A percentile compares a stretch with the other conserved stretches of the same genome.
These are phyloP conservation scores for Tolypocladium paradoxum DNA, from an alignment of 2,329 filamentous ascomycete species.

Conservation along the genomic window DNA sequence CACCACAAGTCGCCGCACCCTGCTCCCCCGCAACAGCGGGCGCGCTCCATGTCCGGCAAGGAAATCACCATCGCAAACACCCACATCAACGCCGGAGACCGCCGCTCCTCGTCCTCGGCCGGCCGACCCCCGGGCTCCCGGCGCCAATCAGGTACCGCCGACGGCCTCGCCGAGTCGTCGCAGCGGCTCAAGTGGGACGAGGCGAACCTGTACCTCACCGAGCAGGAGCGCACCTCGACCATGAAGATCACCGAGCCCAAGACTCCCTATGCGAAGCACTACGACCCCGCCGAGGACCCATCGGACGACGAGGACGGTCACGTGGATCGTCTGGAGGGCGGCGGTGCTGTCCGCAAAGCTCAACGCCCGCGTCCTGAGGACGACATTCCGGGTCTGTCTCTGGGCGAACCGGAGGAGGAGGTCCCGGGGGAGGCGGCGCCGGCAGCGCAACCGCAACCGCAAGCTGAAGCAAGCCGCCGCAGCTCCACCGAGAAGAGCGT, in stretches of 20 bases:
- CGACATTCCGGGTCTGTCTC: slow-evolving; percentile 83
- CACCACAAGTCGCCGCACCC: slow-evolving; percentile 50
- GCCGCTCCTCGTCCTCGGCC: slow-evolving; percentile 69
- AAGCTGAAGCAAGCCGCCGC: slow-evolving; percentile 17
- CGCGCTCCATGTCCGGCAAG: slow-evolving; percentile 52
- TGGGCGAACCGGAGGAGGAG: slow-evolving; percentile 83
- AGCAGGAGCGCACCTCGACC: slow-evolving; percentile 87
- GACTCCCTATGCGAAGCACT: slow-evolving; percentile 88
- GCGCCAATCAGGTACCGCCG: slow-evolving; percentile 51
- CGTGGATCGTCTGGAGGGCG: slow-evolving; percentile 10
- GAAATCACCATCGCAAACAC: slow-evolving; percentile 93
- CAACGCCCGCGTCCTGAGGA: slow-evolving; percentile 40
- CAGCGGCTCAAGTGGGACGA: slow-evolving; percentile 96
- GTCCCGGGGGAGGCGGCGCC: slow-evolving; percentile 30
- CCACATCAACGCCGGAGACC: slow-evolving; percentile 81
- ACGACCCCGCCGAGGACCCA: slow-evolving; percentile 81
- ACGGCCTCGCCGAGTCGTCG: slow-evolving; percentile 38
- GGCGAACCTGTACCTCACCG: slow-evolving; percentile 91
- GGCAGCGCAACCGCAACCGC: slow-evolving; percentile 13
- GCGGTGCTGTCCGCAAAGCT: slow-evolving; percentile 17
- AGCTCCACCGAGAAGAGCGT: slow-evolving; percentile 55
- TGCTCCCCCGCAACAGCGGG: slow-evolving; percentile 28
- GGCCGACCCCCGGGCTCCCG: slow-evolving; percentile 55
- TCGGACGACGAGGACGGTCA: slow-evolving; percentile 55
- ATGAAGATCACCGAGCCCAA: slow-evolving; percentile 99